phyloP scores from a whole-genome alignment of 495 filamentous ascomycete genomes.

The Aspergillus avenaceus region DNA sequence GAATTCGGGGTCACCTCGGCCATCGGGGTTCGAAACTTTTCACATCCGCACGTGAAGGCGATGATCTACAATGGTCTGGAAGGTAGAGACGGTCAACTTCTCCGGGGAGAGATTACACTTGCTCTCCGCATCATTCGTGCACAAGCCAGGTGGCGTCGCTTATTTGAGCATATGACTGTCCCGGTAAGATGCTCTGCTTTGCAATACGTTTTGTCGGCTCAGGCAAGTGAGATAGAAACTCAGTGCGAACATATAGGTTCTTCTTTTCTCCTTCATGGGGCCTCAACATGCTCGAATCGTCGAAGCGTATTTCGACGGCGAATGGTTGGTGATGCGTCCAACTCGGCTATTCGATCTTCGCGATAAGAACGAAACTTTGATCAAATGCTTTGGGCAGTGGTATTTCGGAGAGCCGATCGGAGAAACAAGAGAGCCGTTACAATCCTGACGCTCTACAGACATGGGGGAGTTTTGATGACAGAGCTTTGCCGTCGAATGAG shows the following conservation, averaged over 20 bases:
- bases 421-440: too few species aligned
- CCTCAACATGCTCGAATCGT: constrained; percentile 11
- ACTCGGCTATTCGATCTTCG: constrained; percentile 11
- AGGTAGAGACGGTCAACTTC: constrained; percentile 4
- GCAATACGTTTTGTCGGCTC: too few species aligned
- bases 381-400: constrained; percentile 11
- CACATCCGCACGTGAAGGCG: constrained; percentile 5
- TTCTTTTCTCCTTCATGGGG: constrained; percentile 14
- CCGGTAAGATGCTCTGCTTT: too few species aligned
- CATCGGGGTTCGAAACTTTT: not conserved
- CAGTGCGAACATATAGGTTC: constrained; percentile 3
- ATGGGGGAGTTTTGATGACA: too few species aligned
- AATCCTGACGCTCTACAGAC: too few species aligned
- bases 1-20: not conserved
- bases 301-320: constrained; percentile 12
- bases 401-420: constrained; percentile 3
- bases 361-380: not conserved
- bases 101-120: constrained; percentile 8
- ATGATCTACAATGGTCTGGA: constrained; percentile 10
- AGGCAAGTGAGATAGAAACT: too few species aligned
- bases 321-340: constrained; percentile 2
- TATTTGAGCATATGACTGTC: constrained; percentile 5
- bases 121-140: constrained; percentile 3
- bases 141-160: constrained; percentile 1
- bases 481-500: too few species aligned